These are phyloP conservation scores for Knoxdaviesia proteae DNA, from an alignment of 2,329 filamentous ascomycete species.

Conservation along the genomic window DNA sequence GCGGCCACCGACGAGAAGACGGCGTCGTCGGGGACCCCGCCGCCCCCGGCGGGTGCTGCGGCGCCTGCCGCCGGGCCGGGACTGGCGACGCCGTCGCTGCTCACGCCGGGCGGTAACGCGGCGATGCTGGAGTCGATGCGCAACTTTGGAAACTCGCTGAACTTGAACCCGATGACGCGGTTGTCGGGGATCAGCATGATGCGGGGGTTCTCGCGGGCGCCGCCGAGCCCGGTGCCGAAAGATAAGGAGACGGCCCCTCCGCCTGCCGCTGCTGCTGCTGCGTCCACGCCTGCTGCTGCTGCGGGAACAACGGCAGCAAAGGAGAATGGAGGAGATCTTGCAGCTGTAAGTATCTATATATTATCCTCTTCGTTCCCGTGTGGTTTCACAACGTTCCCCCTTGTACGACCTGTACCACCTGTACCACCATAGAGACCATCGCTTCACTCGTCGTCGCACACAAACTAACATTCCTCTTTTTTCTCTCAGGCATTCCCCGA, in stretches of 20 bases:
- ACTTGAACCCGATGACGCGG: conserved; percentile 53
- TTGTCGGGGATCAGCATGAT: conserved; percentile 56
- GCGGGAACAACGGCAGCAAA: conserved; percentile 16
- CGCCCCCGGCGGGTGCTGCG: conserved; percentile 8
- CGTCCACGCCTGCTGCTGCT: neutral
- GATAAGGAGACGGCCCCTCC: conserved; percentile 1
- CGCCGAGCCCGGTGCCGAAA: conserved; percentile 7
- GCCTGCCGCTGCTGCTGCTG: conserved; percentile 5
- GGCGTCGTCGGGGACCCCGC: conserved; percentile 3
- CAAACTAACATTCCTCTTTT: neutral
- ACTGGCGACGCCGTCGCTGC: conserved; percentile 9
- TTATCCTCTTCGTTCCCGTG: no score
- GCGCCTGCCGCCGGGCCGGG: conserved; percentile 8
- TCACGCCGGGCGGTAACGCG: conserved; percentile 20
- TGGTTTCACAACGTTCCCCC: no score
- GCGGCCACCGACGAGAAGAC: conserved; percentile 12
- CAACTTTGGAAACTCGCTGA: conserved; percentile 53
- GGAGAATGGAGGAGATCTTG: conserved; percentile 33
- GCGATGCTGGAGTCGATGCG: conserved; percentile 62
- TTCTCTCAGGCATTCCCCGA: conserved; percentile 35
- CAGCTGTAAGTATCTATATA: conserved; percentile 23
- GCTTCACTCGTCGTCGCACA: neutral
- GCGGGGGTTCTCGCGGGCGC: conserved; percentile 48
- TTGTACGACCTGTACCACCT: no score
- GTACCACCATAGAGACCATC: neutral